Base-by-base conservation (phyloP, 352 stramenopile species). In the Phytophthora podocarpi region DNA sequence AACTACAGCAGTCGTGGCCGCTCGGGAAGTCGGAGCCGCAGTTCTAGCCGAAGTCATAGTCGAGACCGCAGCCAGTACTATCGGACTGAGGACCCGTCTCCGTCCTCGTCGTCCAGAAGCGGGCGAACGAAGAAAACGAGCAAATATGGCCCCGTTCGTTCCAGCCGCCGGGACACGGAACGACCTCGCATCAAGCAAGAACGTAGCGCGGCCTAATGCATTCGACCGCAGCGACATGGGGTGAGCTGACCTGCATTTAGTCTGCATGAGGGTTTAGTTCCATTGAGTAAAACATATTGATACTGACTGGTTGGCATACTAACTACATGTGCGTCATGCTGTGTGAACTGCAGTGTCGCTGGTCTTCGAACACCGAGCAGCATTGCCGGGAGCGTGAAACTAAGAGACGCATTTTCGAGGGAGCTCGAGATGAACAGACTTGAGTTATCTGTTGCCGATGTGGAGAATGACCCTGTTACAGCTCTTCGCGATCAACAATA, bases 11-110 rank as follows among this genome's bases (percentile, higher is more conserved):
- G 50, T 16, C 49, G 63, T 35, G 67, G 41, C 23, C 61, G 54
- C 20, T 72, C 71, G 10, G 64, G 56, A 31, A 87, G 76, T 60
- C 73, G 64, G 0, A 84, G 67, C 15, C 70, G 68, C 30, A 86
- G 65, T 31, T 80, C 62, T n/a, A 82, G 69, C 39, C 70, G 71
- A 53, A 85, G 75, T 36, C 46, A 67, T 24, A 83, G 74, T 36
- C 65, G 69, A 67, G 59, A 67, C 4, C 65, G 65, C 15, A 63
- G 45, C 13, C 30, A 62, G n/a, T 67, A 69, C 42, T 64, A 72
- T 42, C 56, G 70, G 61, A 16, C 35, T 34, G 57, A 72, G 18
- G 52, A 72, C 30, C 36, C 63, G 6, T 62, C 64, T 40, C 42
- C 58, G 32, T 52, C 46, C 5, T 39, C 42, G 23, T 59, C 55